phyloP scores from a whole-genome alignment of 257 asterid species.

The Solanum etuberosum region DNA sequence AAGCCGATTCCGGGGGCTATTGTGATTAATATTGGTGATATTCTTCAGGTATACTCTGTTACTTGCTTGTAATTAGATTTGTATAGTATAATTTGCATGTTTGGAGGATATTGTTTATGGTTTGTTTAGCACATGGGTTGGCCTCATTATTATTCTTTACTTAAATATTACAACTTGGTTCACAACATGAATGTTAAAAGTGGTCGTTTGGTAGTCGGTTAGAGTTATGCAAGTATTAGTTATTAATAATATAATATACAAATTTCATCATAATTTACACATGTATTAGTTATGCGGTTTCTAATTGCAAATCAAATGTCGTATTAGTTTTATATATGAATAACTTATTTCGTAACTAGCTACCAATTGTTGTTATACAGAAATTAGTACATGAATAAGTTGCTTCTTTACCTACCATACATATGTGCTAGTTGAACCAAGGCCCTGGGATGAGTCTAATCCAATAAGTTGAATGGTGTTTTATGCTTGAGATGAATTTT shows the following conservation, averaged over 20 bases:
- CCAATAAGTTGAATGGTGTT: background rate
- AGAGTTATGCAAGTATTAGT: background rate
- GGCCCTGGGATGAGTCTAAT: background rate
- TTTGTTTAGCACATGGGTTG: background rate
- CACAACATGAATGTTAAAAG: background rate
- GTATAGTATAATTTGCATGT: background rate
- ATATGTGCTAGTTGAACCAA: background rate
- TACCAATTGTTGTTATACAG: background rate
- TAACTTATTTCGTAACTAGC: background rate
- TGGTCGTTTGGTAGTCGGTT: background rate
- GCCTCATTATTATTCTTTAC: background rate
- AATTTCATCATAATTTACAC: too few species aligned
- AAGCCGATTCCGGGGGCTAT: constrained; percentile 31
- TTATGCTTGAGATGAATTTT: background rate
- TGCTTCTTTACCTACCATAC: background rate
- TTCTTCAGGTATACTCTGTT: constrained; percentile 24
- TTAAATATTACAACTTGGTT: background rate
- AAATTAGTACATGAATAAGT: background rate
- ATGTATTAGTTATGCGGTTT: background rate
- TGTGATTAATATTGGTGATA: constrained; percentile 33
- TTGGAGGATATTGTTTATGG: background rate
- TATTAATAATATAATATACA: too few species aligned
- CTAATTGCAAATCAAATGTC: too few species aligned
- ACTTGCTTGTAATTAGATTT: background rate
- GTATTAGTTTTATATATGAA: background rate